Evolutionary conservation across 345 rosid genomes (phyloP).

Genomic region (Eucalyptus sp.): DNA sequence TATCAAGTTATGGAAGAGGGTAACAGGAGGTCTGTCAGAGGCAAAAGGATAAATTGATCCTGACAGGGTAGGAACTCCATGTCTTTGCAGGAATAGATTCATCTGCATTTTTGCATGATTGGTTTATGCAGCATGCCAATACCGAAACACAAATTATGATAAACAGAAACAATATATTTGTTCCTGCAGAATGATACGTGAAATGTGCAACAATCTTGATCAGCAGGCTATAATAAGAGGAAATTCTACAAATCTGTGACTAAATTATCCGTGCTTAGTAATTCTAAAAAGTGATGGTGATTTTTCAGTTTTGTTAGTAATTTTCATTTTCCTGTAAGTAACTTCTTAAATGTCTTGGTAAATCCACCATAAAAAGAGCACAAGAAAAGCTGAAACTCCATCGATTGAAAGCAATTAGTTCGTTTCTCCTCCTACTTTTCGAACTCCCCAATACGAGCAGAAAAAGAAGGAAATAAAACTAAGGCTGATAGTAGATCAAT

Average conservation of each 20-base stretch:
- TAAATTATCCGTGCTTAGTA: background rate
- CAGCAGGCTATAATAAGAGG: background rate
- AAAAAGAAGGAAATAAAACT: background rate
- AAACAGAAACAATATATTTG: background rate
- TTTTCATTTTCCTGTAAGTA: background rate
- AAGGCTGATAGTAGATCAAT: background rate
- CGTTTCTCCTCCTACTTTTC: background rate
- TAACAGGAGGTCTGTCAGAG: background rate
- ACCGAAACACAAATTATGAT: background rate
- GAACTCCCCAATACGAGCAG: background rate
- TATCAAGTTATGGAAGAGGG: background rate
- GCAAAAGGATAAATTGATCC: background rate
- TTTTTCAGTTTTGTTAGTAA: background rate
- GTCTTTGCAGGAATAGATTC: constrained; percentile 31
- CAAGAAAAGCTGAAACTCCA: background rate
- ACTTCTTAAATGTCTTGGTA: background rate
- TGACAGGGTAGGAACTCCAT: background rate
- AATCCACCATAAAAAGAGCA: background rate
- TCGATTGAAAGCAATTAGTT: background rate
- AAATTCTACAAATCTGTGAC: background rate
- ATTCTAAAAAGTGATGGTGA: background rate
- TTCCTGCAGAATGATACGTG: background rate
- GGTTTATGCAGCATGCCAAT: constrained; percentile 6
- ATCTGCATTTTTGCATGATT: background rate
- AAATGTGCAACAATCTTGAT: background rate